These are phyloP conservation scores for Ceratobasidium sp. DNA, from an alignment of 1,284 basidiomycete genomes.

Conservation along the genomic window DNA sequence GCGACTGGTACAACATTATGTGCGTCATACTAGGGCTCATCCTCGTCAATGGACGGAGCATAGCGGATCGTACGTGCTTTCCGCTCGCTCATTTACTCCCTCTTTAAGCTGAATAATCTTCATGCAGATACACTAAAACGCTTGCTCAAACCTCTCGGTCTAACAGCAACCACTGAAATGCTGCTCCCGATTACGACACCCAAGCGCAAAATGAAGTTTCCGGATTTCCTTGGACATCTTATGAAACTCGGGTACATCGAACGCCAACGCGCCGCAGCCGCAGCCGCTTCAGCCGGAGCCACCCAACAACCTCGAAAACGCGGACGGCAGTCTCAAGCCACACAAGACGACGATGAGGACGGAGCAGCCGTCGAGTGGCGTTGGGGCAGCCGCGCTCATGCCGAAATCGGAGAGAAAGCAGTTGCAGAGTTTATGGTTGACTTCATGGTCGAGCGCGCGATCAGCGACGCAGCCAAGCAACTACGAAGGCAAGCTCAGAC, in stretches of 20 bases:
- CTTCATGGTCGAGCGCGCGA: conserved; percentile 66
- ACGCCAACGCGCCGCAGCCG: conserved; percentile 50
- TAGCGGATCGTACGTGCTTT: conserved; percentile 65
- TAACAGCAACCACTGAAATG: conserved; percentile 57
- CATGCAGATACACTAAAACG: conserved; percentile 63
- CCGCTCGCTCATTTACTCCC: neutral
- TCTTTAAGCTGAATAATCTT: neutral
- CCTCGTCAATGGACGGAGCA: conserved; percentile 68
- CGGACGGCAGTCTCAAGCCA: conserved; percentile 23
- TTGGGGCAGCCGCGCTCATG: conserved; percentile 76
- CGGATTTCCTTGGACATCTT: conserved; percentile 64
- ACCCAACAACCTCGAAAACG: conserved; percentile 27
- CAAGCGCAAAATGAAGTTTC: conserved; percentile 57
- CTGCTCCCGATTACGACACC: conserved; percentile 58
- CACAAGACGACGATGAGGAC: conserved; percentile 54
- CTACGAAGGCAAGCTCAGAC: conserved; percentile 17
- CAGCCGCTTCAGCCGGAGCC: neutral
- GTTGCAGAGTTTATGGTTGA: conserved; percentile 72
- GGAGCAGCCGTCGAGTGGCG: conserved; percentile 71
- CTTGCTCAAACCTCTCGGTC: conserved; percentile 66
- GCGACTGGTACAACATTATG: conserved; percentile 53
- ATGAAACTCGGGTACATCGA: conserved; percentile 74
- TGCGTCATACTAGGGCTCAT: conserved; percentile 75
- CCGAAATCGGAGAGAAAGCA: conserved; percentile 73
- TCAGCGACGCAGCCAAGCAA: conserved; percentile 28